Percentiles rank a stretch among this genome's conserved stretches.
Evolutionary conservation across 2,329 filamentous ascomycete species (phyloP).

Genomic region (Neopestalotiopsis rosae): DNA sequence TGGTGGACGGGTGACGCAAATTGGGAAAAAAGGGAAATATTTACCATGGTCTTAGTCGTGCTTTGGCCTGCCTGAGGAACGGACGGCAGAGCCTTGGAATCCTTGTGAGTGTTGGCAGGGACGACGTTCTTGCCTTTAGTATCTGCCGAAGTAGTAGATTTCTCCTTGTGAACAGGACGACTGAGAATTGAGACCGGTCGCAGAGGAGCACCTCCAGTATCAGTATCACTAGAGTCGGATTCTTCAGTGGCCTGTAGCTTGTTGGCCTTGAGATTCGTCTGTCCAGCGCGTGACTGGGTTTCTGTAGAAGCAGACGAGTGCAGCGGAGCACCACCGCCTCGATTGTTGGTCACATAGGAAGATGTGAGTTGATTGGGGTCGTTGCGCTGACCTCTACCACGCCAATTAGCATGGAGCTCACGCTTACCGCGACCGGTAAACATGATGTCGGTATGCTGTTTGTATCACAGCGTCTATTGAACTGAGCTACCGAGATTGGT

Average conservation of each 20-base stretch:
- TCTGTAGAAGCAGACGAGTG: not conserved
- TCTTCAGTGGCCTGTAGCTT: not conserved
- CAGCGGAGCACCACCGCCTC: constrained; percentile 22
- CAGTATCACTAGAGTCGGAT: not conserved
- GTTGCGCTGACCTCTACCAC: not conserved
- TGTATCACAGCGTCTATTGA: not conserved
- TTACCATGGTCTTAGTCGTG: not conserved
- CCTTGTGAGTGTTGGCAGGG: not conserved
- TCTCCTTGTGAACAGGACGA: not conserved
- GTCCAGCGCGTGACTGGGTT: no score
- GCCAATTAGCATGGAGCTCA: not conserved
- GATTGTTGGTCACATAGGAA: constrained; percentile 4
- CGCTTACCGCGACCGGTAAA: not conserved
- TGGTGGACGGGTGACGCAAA: no score
- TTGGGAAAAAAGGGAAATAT: no score
- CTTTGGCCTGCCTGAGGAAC: no score
- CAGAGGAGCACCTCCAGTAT: not conserved
- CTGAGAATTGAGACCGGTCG: not conserved
- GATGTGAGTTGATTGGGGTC: not conserved
- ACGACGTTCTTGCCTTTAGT: not conserved
- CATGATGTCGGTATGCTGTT: not conserved
- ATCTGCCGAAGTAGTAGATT: not conserved
- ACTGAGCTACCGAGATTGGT: not conserved
- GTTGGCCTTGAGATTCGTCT: not conserved
- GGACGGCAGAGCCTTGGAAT: not conserved